A percentile compares a stretch with the other conserved stretches of the same genome.
These are phyloP conservation scores for Aschersonia sp. DNA, from an alignment of 2,329 filamentous ascomycete genomes.

Conservation along the genomic window DNA sequence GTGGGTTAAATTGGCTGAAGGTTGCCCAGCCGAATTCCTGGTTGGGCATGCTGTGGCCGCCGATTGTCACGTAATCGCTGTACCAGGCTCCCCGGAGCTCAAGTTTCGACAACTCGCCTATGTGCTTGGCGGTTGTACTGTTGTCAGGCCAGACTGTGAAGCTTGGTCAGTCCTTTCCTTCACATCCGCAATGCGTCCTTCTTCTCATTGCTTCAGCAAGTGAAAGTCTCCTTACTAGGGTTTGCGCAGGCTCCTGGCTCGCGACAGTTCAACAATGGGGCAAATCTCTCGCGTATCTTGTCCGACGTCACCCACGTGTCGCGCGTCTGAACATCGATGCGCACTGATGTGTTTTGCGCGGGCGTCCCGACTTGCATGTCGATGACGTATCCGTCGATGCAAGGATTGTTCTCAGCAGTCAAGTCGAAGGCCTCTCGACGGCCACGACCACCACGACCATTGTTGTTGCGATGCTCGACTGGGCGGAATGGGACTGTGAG, in stretches of 20 bases:
- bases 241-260: background rate
- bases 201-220: too few species aligned
- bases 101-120: too few species aligned
- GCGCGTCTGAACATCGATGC: background rate
- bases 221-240: background rate
- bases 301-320: background rate
- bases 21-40: slow-evolving; percentile 6
- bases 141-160: too few species aligned
- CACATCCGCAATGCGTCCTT: too few species aligned
- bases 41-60: background rate
- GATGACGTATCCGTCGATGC: background rate
- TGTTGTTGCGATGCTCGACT: background rate
- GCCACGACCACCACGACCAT: background rate
- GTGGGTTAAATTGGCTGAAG: slow-evolving; percentile 3
- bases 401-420: background rate
- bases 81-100: too few species aligned
- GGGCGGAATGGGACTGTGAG: background rate
- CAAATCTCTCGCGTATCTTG: background rate
- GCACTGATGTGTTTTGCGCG: background rate
- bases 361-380: background rate
- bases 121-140: too few species aligned
- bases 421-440: background rate
- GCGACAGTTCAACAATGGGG: too few species aligned
- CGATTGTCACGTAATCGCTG: too few species aligned
- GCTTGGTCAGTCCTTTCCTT: too few species aligned